A percentile compares a stretch with the other conserved stretches of the same genome.
Evolutionary conservation across 202 grass and related monocot species (phyloP).

Genomic region (Elaeis oleifera): DNA sequence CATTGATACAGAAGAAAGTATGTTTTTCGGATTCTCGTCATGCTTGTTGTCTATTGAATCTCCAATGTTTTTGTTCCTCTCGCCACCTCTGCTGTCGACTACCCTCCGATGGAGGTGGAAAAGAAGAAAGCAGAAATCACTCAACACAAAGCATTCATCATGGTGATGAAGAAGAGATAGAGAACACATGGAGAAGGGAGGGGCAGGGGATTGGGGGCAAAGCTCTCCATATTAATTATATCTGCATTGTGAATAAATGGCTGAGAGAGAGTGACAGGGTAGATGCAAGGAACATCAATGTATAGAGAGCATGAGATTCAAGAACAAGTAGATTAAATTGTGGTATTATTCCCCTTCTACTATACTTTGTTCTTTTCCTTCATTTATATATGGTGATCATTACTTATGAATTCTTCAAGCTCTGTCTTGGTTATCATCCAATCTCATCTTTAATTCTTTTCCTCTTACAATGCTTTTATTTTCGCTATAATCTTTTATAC

Average conservation of each 20-base stretch:
- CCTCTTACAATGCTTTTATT: too few species aligned
- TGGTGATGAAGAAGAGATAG: constrained; percentile 35
- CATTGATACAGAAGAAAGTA: background rate
- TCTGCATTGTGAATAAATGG: constrained; percentile 88
- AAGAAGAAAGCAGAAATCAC: too few species aligned
- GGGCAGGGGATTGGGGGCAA: constrained; percentile 7
- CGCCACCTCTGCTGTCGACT: background rate
- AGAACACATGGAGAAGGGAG: constrained; percentile 8
- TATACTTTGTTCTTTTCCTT: constrained; percentile 19
- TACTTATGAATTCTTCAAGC: constrained; percentile 12
- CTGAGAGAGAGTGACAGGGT: constrained; percentile 42
- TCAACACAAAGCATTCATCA: constrained; percentile 9
- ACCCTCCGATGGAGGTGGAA: background rate
- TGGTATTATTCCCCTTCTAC: constrained; percentile 15
- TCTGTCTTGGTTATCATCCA: background rate
- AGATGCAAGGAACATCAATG: constrained; percentile 32
- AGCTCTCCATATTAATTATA: constrained; percentile 24
- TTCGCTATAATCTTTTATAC: too few species aligned
- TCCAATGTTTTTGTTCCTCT: background rate
- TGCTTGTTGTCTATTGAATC: constrained; percentile 27
- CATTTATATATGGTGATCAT: constrained; percentile 14
- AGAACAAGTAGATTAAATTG: constrained; percentile 21
- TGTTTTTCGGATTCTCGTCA: constrained; percentile 25
- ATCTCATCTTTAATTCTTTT: too few species aligned
- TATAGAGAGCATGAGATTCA: constrained; percentile 40